Percentiles rank a stretch among this genome's conserved stretches.
Conservation (phyloP, 768 basidiomycete genomes). For the Lactarius hatsudake region DNA sequence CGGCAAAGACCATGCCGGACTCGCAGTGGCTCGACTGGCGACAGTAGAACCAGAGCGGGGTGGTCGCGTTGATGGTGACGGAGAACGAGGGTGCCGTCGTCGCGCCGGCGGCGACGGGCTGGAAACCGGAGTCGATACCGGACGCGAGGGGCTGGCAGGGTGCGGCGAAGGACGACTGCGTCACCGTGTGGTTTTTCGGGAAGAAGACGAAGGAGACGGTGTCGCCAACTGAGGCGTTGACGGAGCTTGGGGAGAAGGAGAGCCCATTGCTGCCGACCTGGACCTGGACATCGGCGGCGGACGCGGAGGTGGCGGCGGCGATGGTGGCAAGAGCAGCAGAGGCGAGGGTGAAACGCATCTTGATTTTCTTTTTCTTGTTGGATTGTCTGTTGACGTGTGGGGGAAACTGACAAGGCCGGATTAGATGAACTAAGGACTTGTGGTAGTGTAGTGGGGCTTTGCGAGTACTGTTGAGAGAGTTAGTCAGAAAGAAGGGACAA, state of each 20-base stretch:
- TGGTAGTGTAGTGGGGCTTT: slow-evolving; percentile 13
- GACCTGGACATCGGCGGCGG: slow-evolving; percentile 12
- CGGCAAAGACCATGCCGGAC: slow-evolving; percentile 34
- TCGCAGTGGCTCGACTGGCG: slow-evolving; percentile 33
- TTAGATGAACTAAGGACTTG: background rate
- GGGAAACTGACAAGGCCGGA: slow-evolving; percentile 6
- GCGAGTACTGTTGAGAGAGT: slow-evolving; percentile 24
- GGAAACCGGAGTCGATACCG: slow-evolving; percentile 35
- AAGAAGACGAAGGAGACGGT: slow-evolving; percentile 26
- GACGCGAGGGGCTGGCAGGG: slow-evolving; percentile 32
- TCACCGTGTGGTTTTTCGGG: slow-evolving; percentile 34
- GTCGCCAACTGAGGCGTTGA: slow-evolving; percentile 30
- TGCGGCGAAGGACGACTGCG: slow-evolving; percentile 36
- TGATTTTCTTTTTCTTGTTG: slow-evolving; percentile 6
- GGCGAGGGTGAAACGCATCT: slow-evolving; percentile 24
- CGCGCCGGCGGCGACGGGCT: slow-evolving; percentile 26
- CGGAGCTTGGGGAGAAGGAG: slow-evolving; percentile 18
- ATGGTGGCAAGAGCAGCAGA: slow-evolving; percentile 18
- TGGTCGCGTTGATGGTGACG: slow-evolving; percentile 28
- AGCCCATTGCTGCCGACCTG: slow-evolving; percentile 22
- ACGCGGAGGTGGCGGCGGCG: slow-evolving; percentile 19
- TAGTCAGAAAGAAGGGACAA: background rate
- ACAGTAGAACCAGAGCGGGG: slow-evolving; percentile 37
- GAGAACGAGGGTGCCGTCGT: slow-evolving; percentile 13
- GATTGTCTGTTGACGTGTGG: slow-evolving; percentile 17